Percentiles rank a stretch among this genome's conserved stretches.
phyloP scores from a whole-genome alignment of 225 moss, liverwort and hornwort species.

The Pseudoscleropodium purum region DNA sequence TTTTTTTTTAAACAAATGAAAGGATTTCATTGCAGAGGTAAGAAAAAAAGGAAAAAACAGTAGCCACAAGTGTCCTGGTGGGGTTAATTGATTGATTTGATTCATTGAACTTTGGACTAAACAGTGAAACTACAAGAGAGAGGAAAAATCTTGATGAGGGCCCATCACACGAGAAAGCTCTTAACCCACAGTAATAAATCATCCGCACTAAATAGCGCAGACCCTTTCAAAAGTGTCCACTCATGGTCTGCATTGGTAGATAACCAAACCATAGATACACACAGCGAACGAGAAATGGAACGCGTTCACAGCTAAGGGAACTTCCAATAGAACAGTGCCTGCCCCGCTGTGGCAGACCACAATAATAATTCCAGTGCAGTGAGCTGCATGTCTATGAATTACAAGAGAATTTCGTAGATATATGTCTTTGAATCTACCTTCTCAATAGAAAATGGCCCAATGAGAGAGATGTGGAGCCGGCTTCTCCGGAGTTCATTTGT shows the following conservation, averaged over 20 bases:
- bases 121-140: background rate
- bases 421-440: rapidly evolving
- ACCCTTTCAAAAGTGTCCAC: background rate
- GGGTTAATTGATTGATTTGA: background rate
- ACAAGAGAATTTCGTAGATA: rapidly evolving
- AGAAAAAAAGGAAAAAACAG: too few species aligned
- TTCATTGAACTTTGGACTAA: background rate
- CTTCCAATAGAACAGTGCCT: background rate
- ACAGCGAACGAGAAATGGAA: background rate
- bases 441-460: background rate
- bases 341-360: background rate
- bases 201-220: background rate
- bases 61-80: too few species aligned
- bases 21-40: too few species aligned
- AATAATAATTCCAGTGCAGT: background rate
- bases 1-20: too few species aligned
- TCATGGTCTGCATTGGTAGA: background rate
- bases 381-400: background rate
- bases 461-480: background rate
- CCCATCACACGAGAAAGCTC: background rate
- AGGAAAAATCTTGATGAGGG: background rate
- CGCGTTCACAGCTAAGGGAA: background rate
- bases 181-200: background rate
- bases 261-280: background rate
- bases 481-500: background rate